Conservation (phyloP, 2,329 filamentous ascomycete genomes). For the Penicillium sp. region DNA sequence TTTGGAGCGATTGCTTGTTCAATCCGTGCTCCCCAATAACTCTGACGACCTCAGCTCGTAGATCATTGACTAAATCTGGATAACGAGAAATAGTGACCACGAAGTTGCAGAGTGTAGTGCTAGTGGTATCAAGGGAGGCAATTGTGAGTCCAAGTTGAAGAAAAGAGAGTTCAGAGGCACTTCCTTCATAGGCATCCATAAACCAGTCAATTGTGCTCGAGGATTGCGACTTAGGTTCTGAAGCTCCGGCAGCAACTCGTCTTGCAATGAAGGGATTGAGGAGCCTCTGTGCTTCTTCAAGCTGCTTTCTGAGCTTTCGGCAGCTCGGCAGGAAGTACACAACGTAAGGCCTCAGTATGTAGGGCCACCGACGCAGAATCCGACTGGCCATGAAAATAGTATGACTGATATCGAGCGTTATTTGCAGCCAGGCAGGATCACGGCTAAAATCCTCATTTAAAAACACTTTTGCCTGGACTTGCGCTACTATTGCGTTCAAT, state of each 20-base stretch:
- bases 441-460: conserved; percentile 17
- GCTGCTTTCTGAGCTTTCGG: conserved; percentile 5
- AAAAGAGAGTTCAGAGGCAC: not conserved
- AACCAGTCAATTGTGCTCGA: not conserved
- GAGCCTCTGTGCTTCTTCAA: conserved; percentile 9
- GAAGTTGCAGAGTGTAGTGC: not conserved
- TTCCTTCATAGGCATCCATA: not conserved
- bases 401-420: conserved; percentile 14
- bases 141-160: conserved; percentile 4
- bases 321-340: conserved; percentile 11
- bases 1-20: conserved; percentile 3
- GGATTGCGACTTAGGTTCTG: not conserved
- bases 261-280: conserved; percentile 12
- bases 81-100: conserved; percentile 4
- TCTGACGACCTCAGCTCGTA: conserved; percentile 7
- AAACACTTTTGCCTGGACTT: conserved; percentile 17
- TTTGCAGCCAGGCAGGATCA: conserved; percentile 17
- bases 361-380: conserved; percentile 11
- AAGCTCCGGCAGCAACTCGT: not conserved
- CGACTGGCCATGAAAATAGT: conserved; percentile 7
- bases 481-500: conserved; percentile 21
- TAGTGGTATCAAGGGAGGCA: conserved; percentile 7
- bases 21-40: not conserved
- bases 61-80: not conserved
- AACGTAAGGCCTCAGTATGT: conserved; percentile 3